phyloP scores from a whole-genome alignment of 805 yeast species.

The Candida coquimbonensis region DNA sequence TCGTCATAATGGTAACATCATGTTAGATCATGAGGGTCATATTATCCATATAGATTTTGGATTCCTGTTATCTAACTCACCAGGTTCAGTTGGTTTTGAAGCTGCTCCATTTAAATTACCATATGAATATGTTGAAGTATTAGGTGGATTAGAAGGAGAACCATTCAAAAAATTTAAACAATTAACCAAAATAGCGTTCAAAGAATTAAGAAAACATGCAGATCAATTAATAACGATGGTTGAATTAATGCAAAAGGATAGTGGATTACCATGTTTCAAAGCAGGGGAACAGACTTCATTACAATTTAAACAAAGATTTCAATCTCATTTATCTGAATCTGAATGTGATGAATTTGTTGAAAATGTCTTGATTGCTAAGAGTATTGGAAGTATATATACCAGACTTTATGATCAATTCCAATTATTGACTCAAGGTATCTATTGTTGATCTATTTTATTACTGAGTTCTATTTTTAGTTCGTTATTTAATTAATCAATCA shows the following conservation, averaged over 20 bases:
- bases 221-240: constrained; percentile 77
- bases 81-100: constrained; percentile 95
- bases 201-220: constrained; percentile 61
- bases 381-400: constrained; percentile 84
- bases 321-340: constrained; percentile 61
- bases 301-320: constrained; percentile 74
- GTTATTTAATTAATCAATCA: too few species aligned
- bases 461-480: too few species aligned
- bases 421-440: constrained; percentile 90
- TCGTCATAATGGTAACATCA: constrained; percentile 94
- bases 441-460: constrained; percentile 34
- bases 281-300: constrained; percentile 81
- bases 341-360: constrained; percentile 80
- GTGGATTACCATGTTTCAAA: constrained; percentile 84
- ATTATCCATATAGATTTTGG: constrained; percentile 95
- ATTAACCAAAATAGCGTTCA: constrained; percentile 67
- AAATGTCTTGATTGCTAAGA: constrained; percentile 63
- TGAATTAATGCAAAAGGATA: constrained; percentile 90
- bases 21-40: constrained; percentile 95
- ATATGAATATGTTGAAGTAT: constrained; percentile 75
- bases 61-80: constrained; percentile 84
- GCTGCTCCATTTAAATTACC: constrained; percentile 96
- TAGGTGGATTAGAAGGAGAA: constrained; percentile 71
- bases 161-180: constrained; percentile 53
- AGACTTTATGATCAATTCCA: constrained; percentile 94